phyloP scores from a whole-genome alignment of 805 yeast genomes.

The Kodamaea neixiangensis region DNA sequence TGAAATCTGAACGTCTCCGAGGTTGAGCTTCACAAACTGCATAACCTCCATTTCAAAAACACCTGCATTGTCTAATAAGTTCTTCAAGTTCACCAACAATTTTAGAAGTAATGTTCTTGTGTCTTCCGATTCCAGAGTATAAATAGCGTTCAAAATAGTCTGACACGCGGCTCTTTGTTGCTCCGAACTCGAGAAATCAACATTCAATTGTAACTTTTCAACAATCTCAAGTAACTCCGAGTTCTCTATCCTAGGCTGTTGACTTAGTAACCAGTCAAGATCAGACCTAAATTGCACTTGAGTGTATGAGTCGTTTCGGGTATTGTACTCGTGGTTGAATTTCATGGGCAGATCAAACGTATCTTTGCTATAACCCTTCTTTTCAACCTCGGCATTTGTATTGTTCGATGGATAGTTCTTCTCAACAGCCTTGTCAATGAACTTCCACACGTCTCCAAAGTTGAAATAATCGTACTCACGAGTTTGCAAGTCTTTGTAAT shows the following conservation, averaged over 20 bases:
- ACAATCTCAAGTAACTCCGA: conserved; percentile 20
- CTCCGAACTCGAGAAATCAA: conserved; percentile 10
- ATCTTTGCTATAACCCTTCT: conserved; percentile 18
- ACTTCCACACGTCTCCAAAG: conserved; percentile 37
- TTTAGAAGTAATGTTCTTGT: conserved; percentile 17
- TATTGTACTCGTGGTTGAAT: conserved; percentile 22
- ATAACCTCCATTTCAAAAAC: conserved; percentile 13
- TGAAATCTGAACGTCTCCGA: conserved; percentile 3
- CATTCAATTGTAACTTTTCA: conserved; percentile 10
- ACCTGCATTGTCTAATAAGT: conserved; percentile 6
- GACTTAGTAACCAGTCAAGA: conserved; percentile 22
- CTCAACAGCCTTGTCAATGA: conserved; percentile 23
- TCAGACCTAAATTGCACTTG: conserved; percentile 29
- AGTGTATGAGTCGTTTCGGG: conserved; percentile 20
- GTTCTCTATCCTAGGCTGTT: conserved; percentile 12
- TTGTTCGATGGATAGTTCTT: background rate
- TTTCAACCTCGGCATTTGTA: background rate
- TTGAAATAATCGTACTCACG: conserved; percentile 37
- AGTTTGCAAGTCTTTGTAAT: conserved; percentile 34
- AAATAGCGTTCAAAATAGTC: conserved; percentile 9
- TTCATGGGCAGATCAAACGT: conserved; percentile 37
- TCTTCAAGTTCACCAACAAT: conserved; percentile 16
- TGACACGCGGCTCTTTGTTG: conserved; percentile 5
- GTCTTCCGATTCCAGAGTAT: conserved; percentile 11
- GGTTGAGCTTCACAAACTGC: conserved; percentile 6